Evolutionary conservation across 1,284 basidiomycete genomes (phyloP), one percentile per base, ranked within the genome.

Genomic region (Bjerkandera adusta): DNA sequence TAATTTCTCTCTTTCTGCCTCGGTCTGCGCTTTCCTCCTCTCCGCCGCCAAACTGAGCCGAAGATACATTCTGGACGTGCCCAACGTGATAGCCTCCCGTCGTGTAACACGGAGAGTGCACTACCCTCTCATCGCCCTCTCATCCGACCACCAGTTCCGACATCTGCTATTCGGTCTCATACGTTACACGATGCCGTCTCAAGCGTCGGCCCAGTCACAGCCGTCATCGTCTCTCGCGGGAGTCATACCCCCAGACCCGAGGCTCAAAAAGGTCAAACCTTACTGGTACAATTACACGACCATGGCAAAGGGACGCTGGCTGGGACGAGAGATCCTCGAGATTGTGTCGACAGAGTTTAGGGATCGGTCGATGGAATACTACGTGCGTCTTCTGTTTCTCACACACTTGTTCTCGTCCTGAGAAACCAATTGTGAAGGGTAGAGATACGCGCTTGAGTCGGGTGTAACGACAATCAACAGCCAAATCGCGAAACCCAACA

Each of bases 401-500:
- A 13, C 16, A 2, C 7, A 18, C 22, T 53, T 25, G 35, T 12
- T n/a, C 11, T 24, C 34, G 3, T 30, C 8, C 30, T 34, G 18
- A 41, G 44, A 27, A 24, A 46, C 49, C 45, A 15, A 50, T 27
- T 32, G 15, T 49, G 41, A 52, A 48, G 50, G 34, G 47, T 49
- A 94, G 92, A 79, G 85, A 68, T 93, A 92, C 64, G 92, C 95
- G 6, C 72, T 97, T 22, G 86, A 94, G 61, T 90, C 89, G n/a
- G 96, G 96, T 2, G 90, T 97, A 16, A 97, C 93, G 10, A 92
- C 89, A 5, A 81, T 99, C 49, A 98, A 99, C 60, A 94, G 93
- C 13, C 79, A 84, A 44, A 71, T 83, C 12, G 93, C 93, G 3
- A 78, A 74, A 35, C 86, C 92, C 3, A 83, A 89, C 48, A 88